Evolutionary conservation across 2,329 filamentous ascomycete species (phyloP), one percentile per base, ranked within the genome.

Genomic region (Aciculosporium take): DNA sequence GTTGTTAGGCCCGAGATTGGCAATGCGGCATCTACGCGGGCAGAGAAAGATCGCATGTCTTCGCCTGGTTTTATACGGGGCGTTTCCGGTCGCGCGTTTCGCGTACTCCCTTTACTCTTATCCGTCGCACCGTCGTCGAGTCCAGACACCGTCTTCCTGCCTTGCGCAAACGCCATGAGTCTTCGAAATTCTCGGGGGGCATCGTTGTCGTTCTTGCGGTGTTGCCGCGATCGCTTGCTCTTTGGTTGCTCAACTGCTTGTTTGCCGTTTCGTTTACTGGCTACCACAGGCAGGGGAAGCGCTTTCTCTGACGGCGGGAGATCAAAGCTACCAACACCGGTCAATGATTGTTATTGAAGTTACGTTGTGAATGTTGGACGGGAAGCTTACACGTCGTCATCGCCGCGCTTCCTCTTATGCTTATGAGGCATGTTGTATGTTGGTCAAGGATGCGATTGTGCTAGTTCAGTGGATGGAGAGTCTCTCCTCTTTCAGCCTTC

Each of bases 181-280:
- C 87, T 79, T 46, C 76, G 76, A 61, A 98, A 98, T 1, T 83
- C 85, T 50, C 85, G 82, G 0, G 91, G 91, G 1, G 84, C 88
- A 62, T 96, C 91, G 57, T 94, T 79, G 30, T 72, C 67, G 24
- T 58, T 60, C 39, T 45, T 62, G 57, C 62, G 69, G 9, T 63
- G 65, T 51, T 71, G 70, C 38, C 53, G 46, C 43, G 56, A 48
- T 56, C 60, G 68, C 53, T 64, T 74, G 53, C 49, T 58, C 56
- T 47, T 53, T 48, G 43, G 61, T 66, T 71, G 53, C 62, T 64
- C 41, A 4, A 18, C 12, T n/a, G 30, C 29, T 42, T 36, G 46
- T 31, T 51, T 57, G 41, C 56, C 52, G 45, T 57, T 50, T 40
- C 45, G 45, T 32, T 36, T 47, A 48, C 55, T 43, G 43, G 56